These are phyloP conservation scores for Arthrocladium fulminans DNA, from an alignment of 2,329 filamentous ascomycete species.

Conservation along the genomic window DNA sequence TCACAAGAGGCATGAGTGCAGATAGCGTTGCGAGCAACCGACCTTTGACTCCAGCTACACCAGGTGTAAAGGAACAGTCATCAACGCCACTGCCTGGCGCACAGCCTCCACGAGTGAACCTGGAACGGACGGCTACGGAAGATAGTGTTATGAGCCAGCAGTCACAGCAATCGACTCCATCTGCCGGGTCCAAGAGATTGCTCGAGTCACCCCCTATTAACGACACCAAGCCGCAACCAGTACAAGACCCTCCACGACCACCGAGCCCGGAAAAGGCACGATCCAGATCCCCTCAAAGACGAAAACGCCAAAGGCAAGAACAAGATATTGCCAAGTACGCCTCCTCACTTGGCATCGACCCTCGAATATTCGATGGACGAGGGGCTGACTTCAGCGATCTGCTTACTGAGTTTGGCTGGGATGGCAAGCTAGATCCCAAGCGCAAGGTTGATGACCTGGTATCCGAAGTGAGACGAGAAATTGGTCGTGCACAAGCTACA, in stretches of 20 bases:
- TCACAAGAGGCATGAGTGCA: constrained; percentile 33
- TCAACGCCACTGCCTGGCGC: constrained; percentile 25
- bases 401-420: constrained; percentile 83
- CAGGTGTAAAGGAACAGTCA: constrained; percentile 19
- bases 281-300: constrained; percentile 37
- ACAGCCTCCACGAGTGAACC: constrained; percentile 30
- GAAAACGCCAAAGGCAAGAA: constrained; percentile 53
- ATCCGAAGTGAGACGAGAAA: constrained; percentile 72
- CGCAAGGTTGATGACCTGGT: constrained; percentile 73
- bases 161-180: background rate
- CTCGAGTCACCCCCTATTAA: constrained; percentile 6
- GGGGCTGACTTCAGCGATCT: constrained; percentile 73
- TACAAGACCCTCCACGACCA: constrained; percentile 28
- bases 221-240: constrained; percentile 12
- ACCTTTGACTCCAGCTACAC: constrained; percentile 23
- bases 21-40: constrained; percentile 29
- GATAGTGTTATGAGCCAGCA: constrained; percentile 21
- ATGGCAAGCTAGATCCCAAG: constrained; percentile 64
- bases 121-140: constrained; percentile 30
- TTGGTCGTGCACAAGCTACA: constrained; percentile 83
- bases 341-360: constrained; percentile 67
- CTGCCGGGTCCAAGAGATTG: constrained; percentile 7
- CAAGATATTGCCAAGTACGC: constrained; percentile 74
- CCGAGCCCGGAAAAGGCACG: constrained; percentile 29
- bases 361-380: constrained; percentile 63